phyloP scores from a whole-genome alignment of 78 protist species.

The Protostelium mycophagum region DNA sequence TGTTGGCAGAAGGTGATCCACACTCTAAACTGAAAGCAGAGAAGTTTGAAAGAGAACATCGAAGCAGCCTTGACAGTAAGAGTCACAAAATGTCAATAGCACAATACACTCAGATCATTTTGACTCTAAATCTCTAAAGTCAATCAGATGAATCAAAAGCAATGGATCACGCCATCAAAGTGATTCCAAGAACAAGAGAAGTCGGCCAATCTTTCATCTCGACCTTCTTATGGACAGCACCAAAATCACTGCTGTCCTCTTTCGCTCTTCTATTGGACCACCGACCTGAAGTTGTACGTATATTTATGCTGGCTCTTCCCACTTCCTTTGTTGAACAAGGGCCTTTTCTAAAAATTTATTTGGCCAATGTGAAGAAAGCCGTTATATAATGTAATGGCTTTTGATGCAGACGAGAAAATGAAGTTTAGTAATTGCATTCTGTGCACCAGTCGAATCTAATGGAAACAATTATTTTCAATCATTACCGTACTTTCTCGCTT shows the following conservation, averaged over 20 bases:
- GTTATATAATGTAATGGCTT: no score
- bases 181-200: constrained; percentile 55
- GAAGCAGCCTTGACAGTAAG: no score
- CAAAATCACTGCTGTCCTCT: not conserved
- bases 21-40: constrained; percentile 25
- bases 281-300: not conserved
- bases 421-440: not conserved
- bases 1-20: constrained; percentile 53
- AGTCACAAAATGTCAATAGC: no score
- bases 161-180: not conserved
- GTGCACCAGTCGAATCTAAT: not conserved
- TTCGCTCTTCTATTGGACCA: not conserved
- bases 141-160: not conserved
- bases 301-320: not conserved
- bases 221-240: constrained; percentile 58
- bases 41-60: not conserved
- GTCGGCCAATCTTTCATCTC: constrained; percentile 68
- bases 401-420: no score
- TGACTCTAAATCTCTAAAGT: not conserved
- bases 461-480: not conserved
- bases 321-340: not conserved
- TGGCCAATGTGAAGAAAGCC: no score
- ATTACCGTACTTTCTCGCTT: no score
- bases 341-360: not conserved
- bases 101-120: not conserved